Conservation (phyloP, 305 asterid species). For the Solanum aculeatissimum region DNA sequence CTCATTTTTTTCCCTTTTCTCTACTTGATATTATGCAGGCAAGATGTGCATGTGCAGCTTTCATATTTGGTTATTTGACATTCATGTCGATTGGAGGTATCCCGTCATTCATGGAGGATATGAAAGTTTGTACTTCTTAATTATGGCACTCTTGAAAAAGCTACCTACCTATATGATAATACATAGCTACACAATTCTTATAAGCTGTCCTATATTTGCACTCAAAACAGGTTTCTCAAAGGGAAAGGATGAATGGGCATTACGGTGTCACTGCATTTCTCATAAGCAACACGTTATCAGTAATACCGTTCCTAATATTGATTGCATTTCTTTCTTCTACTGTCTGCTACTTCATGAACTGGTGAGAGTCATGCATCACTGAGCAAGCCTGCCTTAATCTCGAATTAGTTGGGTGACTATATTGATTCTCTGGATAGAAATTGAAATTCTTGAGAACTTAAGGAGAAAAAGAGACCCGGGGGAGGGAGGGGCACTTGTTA, state of each 20-base stretch:
- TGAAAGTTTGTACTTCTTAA: conserved; percentile 41
- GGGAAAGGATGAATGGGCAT: conserved; percentile 93
- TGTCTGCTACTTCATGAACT: conserved; percentile 75
- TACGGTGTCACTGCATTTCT: conserved; percentile 87
- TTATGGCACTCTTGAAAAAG: not conserved
- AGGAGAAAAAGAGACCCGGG: not conserved
- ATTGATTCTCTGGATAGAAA: not conserved
- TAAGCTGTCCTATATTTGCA: not conserved
- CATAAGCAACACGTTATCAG: conserved; percentile 82
- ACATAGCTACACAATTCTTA: not conserved
- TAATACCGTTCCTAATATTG: conserved; percentile 71
- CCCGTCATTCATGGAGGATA: conserved; percentile 89
- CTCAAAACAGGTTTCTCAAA: conserved; percentile 62
- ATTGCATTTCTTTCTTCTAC: conserved; percentile 82
- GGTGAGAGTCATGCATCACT: not conserved
- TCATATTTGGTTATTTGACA: conserved; percentile 82
- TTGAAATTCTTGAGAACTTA: not conserved
- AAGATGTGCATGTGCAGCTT: conserved; percentile 86
- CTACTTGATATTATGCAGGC: conserved; percentile 32
- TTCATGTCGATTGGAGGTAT: conserved; percentile 96
- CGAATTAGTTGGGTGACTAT: not conserved
- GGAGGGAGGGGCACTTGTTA: not conserved
- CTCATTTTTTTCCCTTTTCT: not conserved
- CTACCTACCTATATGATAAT: not conserved
- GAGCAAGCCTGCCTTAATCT: not conserved